Percentiles rank a stretch among this genome's conserved stretches.
These are phyloP conservation scores for Colletotrichum coccodes DNA, from an alignment of 2,329 filamentous ascomycete genomes.

Conservation along the genomic window DNA sequence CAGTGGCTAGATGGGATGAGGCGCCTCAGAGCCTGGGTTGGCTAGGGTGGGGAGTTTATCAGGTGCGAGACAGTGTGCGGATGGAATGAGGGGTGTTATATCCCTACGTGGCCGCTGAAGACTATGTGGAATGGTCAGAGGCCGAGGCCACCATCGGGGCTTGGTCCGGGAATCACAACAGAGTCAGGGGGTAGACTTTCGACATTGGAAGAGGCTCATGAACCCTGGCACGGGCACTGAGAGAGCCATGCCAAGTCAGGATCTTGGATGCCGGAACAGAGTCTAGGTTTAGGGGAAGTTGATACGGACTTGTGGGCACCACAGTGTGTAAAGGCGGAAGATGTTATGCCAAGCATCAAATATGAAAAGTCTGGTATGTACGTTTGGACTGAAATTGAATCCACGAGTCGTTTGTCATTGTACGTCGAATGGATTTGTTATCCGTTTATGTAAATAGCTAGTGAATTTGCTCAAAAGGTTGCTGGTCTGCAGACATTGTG, in stretches of 20 bases:
- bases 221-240: constrained; percentile 6
- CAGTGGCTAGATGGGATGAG: constrained; percentile 47
- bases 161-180: constrained; percentile 18
- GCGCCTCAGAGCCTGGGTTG: constrained; percentile 59
- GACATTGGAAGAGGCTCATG: not conserved
- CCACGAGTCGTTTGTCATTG: no score
- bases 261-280: constrained; percentile 9
- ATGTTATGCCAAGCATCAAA: constrained; percentile 32
- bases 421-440: no score
- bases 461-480: no score
- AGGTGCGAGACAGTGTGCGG: constrained; percentile 52
- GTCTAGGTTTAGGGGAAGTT: constrained; percentile 29
- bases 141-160: constrained; percentile 24
- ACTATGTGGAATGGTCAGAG: constrained; percentile 19
- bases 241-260: constrained; percentile 1
- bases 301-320: constrained; percentile 40
- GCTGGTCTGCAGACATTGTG: no score
- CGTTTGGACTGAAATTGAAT: no score
- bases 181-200: constrained; percentile 11
- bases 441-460: no score
- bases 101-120: constrained; percentile 59
- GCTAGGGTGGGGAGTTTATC: constrained; percentile 58
- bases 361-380: no score
- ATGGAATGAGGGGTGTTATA: constrained; percentile 56
- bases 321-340: constrained; percentile 37